A percentile compares a stretch with the other conserved stretches of the same genome.
Evolutionary conservation across 495 filamentous ascomycete species (phyloP).

Genomic region (Podospora conica): DNA sequence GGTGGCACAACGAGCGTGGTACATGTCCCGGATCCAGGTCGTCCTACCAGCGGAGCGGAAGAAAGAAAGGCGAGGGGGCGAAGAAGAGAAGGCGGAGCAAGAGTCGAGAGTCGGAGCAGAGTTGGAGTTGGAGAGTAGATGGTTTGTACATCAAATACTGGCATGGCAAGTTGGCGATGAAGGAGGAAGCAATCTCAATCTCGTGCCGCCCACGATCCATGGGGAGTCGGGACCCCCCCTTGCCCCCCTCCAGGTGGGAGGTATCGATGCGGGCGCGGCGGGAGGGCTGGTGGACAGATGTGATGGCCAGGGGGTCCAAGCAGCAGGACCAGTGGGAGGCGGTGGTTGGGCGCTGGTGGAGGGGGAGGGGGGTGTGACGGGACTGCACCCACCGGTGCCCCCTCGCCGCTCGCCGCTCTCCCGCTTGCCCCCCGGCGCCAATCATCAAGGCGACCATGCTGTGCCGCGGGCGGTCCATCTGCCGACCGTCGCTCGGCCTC

Average conservation of each 20-base stretch:
- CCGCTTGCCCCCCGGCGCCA: slow-evolving; percentile 2
- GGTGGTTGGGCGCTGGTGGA: slow-evolving; percentile 2
- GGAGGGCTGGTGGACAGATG: neutral
- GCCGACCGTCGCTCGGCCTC: slow-evolving; percentile 12
- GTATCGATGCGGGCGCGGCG: neutral
- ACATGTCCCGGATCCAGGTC: slow-evolving; percentile 5
- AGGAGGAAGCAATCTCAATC: slow-evolving; percentile 12
- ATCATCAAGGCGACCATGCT: slow-evolving; percentile 4
- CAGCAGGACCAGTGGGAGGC: slow-evolving; percentile 10
- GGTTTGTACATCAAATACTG: slow-evolving; percentile 6
- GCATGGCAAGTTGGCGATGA: slow-evolving; percentile 4
- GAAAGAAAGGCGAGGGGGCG: neutral
- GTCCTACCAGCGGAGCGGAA: slow-evolving; percentile 2
- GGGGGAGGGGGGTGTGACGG: slow-evolving; percentile 18
- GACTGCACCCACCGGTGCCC: slow-evolving; percentile 6
- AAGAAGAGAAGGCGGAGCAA: neutral
- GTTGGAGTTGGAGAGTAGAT: slow-evolving; percentile 1
- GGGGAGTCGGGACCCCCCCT: neutral
- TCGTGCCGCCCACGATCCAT: slow-evolving; percentile 14
- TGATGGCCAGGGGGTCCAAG: slow-evolving; percentile 3
- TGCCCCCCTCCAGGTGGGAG: too few species aligned
- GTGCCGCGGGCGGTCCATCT: slow-evolving; percentile 3
- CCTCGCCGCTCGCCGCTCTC: neutral
- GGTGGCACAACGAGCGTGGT: neutral
- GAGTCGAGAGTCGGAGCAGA: neutral